phyloP scores from a whole-genome alignment of 2,329 filamentous ascomycete genomes.

The Aspergillus spinulosporus region DNA sequence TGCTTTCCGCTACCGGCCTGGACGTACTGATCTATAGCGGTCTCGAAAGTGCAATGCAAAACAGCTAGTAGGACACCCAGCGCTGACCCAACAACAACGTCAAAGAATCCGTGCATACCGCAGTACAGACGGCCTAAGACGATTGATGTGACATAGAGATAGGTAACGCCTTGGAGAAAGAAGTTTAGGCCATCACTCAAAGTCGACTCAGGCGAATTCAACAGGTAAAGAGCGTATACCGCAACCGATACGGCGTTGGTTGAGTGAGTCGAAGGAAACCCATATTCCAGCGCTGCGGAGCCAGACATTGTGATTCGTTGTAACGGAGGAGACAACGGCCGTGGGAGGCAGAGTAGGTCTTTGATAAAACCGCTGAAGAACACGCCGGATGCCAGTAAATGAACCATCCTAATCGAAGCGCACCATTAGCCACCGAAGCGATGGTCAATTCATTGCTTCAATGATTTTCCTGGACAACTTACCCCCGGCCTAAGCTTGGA shows the following conservation, averaged over 20 bases:
- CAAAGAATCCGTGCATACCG: slow-evolving; percentile 96
- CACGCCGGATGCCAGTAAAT: slow-evolving; percentile 75
- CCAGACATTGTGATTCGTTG: slow-evolving; percentile 97
- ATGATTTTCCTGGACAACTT: slow-evolving; percentile 43
- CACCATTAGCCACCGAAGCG: slow-evolving; percentile 17
- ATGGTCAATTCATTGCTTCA: background rate
- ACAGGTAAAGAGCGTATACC: slow-evolving; percentile 72
- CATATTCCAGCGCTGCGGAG: slow-evolving; percentile 91
- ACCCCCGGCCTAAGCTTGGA: slow-evolving; percentile 82
- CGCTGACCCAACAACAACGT: slow-evolving; percentile 77
- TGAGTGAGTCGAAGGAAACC: slow-evolving; percentile 94
- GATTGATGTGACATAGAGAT: slow-evolving; percentile 86
- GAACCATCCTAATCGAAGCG: slow-evolving; percentile 51
- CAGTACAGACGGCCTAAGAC: slow-evolving; percentile 91
- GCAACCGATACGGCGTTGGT: slow-evolving; percentile 96
- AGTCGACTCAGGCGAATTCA: slow-evolving; percentile 65
- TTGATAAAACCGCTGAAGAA: slow-evolving; percentile 93
- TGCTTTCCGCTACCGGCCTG: slow-evolving; percentile 64
- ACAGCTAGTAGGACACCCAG: slow-evolving; percentile 68
- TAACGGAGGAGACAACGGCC: slow-evolving; percentile 86
- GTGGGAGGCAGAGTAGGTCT: slow-evolving; percentile 86
- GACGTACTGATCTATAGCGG: slow-evolving; percentile 69
- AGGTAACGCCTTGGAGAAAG: slow-evolving; percentile 67
- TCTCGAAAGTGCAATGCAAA: slow-evolving; percentile 56
- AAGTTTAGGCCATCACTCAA: slow-evolving; percentile 61